These are phyloP conservation scores for Encephalitozoon intestinalis DNA, from an alignment of 371 early-diverging fungal species.

Conservation along the genomic window DNA sequence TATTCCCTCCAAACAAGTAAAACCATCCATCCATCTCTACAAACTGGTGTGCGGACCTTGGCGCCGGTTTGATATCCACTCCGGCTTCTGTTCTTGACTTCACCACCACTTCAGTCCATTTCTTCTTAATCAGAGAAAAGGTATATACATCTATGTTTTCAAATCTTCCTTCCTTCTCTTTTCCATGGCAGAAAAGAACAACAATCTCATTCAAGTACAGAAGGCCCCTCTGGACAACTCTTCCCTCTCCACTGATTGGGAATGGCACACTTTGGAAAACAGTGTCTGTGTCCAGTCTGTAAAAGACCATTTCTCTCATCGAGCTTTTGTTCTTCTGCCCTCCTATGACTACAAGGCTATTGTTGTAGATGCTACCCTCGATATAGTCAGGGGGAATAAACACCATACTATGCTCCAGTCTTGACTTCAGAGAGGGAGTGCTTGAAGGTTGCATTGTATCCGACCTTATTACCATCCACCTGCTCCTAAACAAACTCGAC, in stretches of 20 bases:
- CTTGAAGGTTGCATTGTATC: neutral
- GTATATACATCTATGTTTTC: constrained; percentile 10
- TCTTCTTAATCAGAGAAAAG: neutral
- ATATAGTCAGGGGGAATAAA: constrained; percentile 12
- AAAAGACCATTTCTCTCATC: constrained; percentile 18
- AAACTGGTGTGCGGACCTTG: constrained; percentile 33
- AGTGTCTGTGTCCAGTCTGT: constrained; percentile 8
- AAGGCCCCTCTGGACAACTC: neutral
- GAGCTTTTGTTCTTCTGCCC: constrained; percentile 27
- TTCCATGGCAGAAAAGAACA: constrained; percentile 15
- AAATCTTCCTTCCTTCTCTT: neutral
- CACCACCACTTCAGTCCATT: neutral
- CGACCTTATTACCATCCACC: neutral
- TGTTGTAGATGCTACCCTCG: neutral
- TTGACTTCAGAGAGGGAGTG: constrained; percentile 21
- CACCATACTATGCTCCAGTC: constrained; percentile 19
- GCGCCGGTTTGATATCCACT: neutral
- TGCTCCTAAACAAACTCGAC: neutral
- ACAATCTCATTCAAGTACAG: neutral
- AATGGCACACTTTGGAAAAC: constrained; percentile 12
- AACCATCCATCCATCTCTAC: neutral
- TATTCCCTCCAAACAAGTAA: constrained; percentile 38
- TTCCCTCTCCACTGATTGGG: constrained; percentile 3
- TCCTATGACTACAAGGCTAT: constrained; percentile 17
- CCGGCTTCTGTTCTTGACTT: neutral